Evolutionary conservation across 352 stramenopile genomes (phyloP).

Genomic region (Phytophthora sojae): DNA sequence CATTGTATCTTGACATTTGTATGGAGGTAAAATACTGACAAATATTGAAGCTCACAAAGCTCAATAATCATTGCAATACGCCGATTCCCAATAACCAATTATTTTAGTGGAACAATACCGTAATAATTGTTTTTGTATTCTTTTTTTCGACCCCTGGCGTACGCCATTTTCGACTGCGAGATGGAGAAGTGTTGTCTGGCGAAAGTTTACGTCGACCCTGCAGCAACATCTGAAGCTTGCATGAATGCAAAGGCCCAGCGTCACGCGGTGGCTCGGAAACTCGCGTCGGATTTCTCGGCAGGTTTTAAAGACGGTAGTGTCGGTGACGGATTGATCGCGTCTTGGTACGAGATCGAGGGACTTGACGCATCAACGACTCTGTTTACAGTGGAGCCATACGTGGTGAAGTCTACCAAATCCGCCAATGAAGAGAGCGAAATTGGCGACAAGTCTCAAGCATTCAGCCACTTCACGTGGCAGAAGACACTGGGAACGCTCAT

Average conservation of each 20-base stretch:
- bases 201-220: background rate
- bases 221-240: background rate
- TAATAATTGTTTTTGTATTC: no score
- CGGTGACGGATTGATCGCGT: background rate
- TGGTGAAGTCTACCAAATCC: background rate
- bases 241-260: background rate
- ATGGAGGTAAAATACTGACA: no score
- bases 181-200: constrained; percentile 1
- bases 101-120: no score
- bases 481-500: background rate
- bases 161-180: background rate
- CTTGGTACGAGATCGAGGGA: background rate
- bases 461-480: background rate
- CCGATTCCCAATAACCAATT: no score
- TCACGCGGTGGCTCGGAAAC: background rate
- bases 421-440: background rate
- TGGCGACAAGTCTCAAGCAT: background rate
- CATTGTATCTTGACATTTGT: no score
- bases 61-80: no score
- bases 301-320: background rate
- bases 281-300: background rate
- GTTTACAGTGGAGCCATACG: background rate
- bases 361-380: background rate
- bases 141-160: no score
- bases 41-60: no score